These are phyloP conservation scores for Pseudozyma tsukubaensis DNA, from an alignment of 1,284 basidiomycete genomes.

Conservation along the genomic window DNA sequence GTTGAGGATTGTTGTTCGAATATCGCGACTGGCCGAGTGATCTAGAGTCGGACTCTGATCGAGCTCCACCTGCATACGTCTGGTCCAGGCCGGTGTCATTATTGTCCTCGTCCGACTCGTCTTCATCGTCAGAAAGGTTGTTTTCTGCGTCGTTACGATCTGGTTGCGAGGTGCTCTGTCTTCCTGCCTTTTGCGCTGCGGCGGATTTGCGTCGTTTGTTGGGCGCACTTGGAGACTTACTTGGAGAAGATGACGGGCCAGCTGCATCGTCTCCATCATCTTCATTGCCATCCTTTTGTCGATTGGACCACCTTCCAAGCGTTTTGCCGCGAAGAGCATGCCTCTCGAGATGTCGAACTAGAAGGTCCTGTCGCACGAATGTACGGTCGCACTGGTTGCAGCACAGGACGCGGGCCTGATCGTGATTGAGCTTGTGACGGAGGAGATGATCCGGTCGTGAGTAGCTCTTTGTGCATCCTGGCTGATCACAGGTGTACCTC, in stretches of 20 bases:
- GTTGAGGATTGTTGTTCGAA: slow-evolving; percentile 3
- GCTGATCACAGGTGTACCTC: slow-evolving; percentile 52
- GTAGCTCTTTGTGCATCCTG: slow-evolving; percentile 55
- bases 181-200: slow-evolving; percentile 8
- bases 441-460: slow-evolving; percentile 57
- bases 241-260: slow-evolving; percentile 12
- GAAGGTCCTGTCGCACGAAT: slow-evolving; percentile 58
- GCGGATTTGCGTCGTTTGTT: slow-evolving; percentile 27
- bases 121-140: slow-evolving; percentile 17
- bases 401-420: slow-evolving; percentile 45
- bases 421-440: slow-evolving; percentile 59
- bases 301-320: slow-evolving; percentile 56
- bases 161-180: neutral
- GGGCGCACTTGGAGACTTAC: slow-evolving; percentile 3
- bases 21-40: slow-evolving; percentile 11
- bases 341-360: slow-evolving; percentile 55
- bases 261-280: slow-evolving; percentile 29
- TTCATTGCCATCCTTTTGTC: slow-evolving; percentile 37
- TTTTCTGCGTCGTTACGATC: slow-evolving; percentile 11
- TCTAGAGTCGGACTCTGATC: neutral
- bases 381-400: slow-evolving; percentile 60
- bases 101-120: slow-evolving; percentile 10
- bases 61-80: neutral
- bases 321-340: slow-evolving; percentile 54
- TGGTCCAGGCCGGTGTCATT: slow-evolving; percentile 5